Evolutionary conservation across 2,329 filamentous ascomycete genomes (phyloP).

Genomic region (Phialophora verrucosa): DNA sequence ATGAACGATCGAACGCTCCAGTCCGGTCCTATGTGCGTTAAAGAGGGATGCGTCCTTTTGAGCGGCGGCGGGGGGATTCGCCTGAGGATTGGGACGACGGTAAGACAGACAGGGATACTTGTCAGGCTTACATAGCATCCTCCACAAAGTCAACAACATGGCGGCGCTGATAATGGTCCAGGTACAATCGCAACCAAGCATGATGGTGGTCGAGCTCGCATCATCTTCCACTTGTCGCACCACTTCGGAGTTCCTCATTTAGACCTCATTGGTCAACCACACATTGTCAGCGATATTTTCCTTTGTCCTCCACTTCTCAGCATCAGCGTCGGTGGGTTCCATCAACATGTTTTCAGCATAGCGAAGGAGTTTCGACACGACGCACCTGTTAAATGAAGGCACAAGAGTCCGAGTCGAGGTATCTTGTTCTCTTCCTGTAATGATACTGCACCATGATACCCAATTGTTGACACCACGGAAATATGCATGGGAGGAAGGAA

Average conservation of each 20-base stretch:
- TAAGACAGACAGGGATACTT: slow-evolving; percentile 17
- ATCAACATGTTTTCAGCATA: slow-evolving; percentile 1
- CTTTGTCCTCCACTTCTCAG: neutral
- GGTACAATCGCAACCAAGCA: neutral
- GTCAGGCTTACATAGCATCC: neutral
- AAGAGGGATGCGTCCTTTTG: neutral
- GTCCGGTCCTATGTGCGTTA: slow-evolving; percentile 21
- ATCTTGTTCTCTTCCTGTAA: slow-evolving; percentile 7
- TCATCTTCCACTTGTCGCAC: neutral
- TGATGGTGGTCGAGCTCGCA: neutral
- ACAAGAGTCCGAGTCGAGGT: neutral
- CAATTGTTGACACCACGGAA: slow-evolving; percentile 5
- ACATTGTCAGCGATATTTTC: neutral
- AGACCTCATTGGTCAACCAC: neutral
- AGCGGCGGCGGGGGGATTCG: neutral
- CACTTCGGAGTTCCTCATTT: neutral
- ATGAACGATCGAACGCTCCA: slow-evolving; percentile 19
- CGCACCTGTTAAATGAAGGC: neutral
- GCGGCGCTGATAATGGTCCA: neutral
- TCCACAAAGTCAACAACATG: neutral
- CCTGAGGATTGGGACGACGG: slow-evolving; percentile 7
- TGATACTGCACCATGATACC: slow-evolving; percentile 4
- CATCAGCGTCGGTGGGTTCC: slow-evolving; percentile 3
- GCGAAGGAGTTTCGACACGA: slow-evolving; percentile 7
- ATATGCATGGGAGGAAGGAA: neutral